Percentiles rank a stretch among this genome's conserved stretches.
Conservation (phyloP, 495 filamentous ascomycete genomes). For the Daldinia decipiens region DNA sequence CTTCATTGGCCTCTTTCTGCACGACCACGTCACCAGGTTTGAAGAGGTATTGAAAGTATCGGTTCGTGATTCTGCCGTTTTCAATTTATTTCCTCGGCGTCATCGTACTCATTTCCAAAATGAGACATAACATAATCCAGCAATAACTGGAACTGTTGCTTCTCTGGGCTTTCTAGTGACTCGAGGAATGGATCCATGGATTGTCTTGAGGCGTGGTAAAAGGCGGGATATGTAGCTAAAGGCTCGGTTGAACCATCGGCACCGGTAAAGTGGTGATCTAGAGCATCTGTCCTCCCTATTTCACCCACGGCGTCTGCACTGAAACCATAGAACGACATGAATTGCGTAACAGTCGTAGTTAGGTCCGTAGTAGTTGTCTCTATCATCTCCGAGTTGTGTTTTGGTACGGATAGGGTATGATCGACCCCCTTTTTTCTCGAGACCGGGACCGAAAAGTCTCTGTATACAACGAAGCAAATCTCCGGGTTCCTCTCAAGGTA, state of each 20-base stretch:
- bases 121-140: conserved; percentile 1
- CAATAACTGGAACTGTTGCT: neutral
- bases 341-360: neutral
- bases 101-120: neutral
- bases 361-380: neutral
- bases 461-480: conserved; percentile 4
- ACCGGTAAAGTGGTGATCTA: neutral
- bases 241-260: neutral
- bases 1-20: neutral
- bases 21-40: conserved; percentile 4
- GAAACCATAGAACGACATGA: neutral
- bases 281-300: neutral
- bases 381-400: conserved; percentile 7
- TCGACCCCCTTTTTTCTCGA: neutral
- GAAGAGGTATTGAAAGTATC: conserved; percentile 4
- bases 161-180: neutral
- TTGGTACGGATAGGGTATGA: neutral
- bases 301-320: neutral
- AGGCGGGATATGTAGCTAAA: conserved; percentile 4
- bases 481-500: conserved; percentile 3
- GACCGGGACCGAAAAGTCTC: conserved; percentile 3
- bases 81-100: neutral
- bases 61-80: neutral
- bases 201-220: conserved; percentile 4
- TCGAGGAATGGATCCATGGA: neutral